Conservation (phyloP, 1,284 basidiomycete species). For the Leccinum fuscescens region DNA sequence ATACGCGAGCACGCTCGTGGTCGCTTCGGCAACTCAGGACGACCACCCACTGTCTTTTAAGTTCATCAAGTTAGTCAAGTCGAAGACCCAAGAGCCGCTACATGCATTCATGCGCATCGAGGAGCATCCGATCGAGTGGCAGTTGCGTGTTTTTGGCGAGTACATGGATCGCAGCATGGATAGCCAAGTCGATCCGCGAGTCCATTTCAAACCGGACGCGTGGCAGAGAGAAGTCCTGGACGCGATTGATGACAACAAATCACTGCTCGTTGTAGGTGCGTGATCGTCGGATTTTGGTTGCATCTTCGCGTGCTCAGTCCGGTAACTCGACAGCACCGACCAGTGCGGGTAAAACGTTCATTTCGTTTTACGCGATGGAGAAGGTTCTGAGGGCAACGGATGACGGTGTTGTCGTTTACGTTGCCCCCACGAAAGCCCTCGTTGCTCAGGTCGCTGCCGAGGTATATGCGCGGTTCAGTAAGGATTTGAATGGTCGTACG, state of each 20-base stretch:
- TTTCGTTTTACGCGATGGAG: slow-evolving; percentile 76
- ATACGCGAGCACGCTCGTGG: slow-evolving; percentile 33
- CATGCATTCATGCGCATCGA: slow-evolving; percentile 55
- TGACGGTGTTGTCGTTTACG: slow-evolving; percentile 67
- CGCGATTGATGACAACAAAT: slow-evolving; percentile 55
- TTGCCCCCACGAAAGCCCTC: slow-evolving; percentile 72
- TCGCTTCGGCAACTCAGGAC: slow-evolving; percentile 17
- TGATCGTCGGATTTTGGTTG: slow-evolving; percentile 1
- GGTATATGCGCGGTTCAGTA: slow-evolving; percentile 66
- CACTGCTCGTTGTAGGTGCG: slow-evolving; percentile 65
- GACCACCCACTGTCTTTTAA: slow-evolving; percentile 50
- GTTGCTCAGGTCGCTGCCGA: slow-evolving; percentile 70
- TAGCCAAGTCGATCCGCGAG: slow-evolving; percentile 52
- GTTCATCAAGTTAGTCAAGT: slow-evolving; percentile 53
- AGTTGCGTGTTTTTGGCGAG: slow-evolving; percentile 65
- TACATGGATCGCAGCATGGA: slow-evolving; percentile 74
- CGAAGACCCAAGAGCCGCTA: slow-evolving; percentile 40
- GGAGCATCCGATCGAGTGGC: slow-evolving; percentile 61
- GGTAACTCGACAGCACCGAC: slow-evolving; percentile 48
- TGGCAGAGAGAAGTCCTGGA: slow-evolving; percentile 71
- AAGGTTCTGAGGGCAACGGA: slow-evolving; percentile 57
- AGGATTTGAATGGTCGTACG: slow-evolving; percentile 52
- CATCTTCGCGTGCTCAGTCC: neutral
- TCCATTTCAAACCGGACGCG: slow-evolving; percentile 63
- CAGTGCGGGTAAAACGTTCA: slow-evolving; percentile 73